A percentile compares a stretch with the other conserved stretches of the same genome.
Evolutionary conservation across 129 eudicot genomes (phyloP).

Genomic region (Calendula officinalis): DNA sequence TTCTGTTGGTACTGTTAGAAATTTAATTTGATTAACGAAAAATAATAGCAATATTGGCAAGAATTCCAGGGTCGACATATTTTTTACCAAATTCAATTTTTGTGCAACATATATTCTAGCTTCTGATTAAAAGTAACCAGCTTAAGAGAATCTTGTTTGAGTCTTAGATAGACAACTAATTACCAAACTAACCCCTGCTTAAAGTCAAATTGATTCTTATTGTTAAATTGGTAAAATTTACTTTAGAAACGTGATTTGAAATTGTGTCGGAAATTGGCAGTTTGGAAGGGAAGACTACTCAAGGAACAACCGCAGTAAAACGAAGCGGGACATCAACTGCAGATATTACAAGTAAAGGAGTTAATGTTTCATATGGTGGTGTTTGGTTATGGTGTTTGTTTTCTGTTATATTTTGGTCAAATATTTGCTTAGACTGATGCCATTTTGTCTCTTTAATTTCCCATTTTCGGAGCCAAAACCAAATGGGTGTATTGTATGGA

Average conservation of each 20-base stretch:
- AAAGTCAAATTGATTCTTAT: neutral
- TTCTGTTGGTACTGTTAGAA: too few relatives aligned
- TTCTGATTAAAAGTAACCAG: neutral
- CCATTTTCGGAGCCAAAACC: constrained; percentile 14
- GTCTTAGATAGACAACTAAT: neutral
- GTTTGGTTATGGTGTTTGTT: constrained; percentile 16
- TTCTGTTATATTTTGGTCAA: constrained; percentile 20
- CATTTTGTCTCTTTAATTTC: constrained; percentile 13
- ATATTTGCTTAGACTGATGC: constrained; percentile 7
- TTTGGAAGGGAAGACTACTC: constrained; percentile 33
- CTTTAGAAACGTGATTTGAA: neutral
- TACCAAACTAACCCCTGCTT: neutral
- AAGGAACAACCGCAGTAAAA: constrained; percentile 17
- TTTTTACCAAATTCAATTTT: too few relatives aligned
- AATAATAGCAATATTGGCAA: too few relatives aligned
- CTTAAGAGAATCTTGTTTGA: neutral
- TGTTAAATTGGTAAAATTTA: neutral
- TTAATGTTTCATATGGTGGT: constrained; percentile 24
- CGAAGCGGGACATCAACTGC: constrained; percentile 37
- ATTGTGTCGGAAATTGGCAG: constrained; percentile 23
- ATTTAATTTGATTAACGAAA: too few relatives aligned
- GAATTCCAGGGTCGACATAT: too few relatives aligned
- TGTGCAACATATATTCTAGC: neutral
- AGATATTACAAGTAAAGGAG: constrained; percentile 34
- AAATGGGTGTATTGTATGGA: constrained; percentile 18